These are phyloP conservation scores for Phytophthora sojae DNA, from an alignment of 352 stramenopile species.

Conservation along the genomic window DNA sequence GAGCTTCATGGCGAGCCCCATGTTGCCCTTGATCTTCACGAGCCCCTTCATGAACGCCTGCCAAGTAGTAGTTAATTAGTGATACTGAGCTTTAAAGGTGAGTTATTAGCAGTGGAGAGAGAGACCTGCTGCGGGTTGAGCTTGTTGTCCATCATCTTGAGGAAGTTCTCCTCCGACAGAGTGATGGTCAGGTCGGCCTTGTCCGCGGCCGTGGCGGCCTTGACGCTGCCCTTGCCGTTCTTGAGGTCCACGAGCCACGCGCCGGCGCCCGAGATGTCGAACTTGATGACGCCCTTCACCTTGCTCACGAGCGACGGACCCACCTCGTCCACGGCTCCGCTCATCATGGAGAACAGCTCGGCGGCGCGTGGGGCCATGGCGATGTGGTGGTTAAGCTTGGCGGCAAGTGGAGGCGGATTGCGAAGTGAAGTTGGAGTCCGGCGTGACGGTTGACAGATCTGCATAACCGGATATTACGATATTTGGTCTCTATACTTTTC, in stretches of 20 bases:
- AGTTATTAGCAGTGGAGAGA: no score
- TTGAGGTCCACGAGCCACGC: constrained; percentile 84
- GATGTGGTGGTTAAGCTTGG: not conserved
- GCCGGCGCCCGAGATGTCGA: constrained; percentile 73
- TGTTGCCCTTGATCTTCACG: constrained; percentile 96
- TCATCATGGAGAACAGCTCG: constrained; percentile 81
- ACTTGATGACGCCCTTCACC: constrained; percentile 85
- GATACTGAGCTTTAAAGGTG: not conserved
- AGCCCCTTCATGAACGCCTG: constrained; percentile 94
- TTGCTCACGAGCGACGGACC: constrained; percentile 76
- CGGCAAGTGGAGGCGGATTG: constrained; percentile 4
- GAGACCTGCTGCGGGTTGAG: constrained; percentile 89
- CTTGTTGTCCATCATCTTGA: constrained; percentile 87
- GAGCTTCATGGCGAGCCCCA: constrained; percentile 95
- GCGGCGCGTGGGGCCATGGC: constrained; percentile 52
- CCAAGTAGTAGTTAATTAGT: not conserved
- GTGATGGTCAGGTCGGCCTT: constrained; percentile 84
- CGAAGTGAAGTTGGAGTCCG: constrained; percentile 38
- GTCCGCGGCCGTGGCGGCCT: constrained; percentile 46
- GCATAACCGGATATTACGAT: not conserved
- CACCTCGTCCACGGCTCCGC: constrained; percentile 67
- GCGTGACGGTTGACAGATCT: constrained; percentile 23
- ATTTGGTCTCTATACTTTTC: not conserved
- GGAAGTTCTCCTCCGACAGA: constrained; percentile 78
- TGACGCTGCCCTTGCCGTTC: constrained; percentile 75